Evolutionary conservation across 2,329 filamentous ascomycete species (phyloP), one percentile per base, ranked within the genome.

Genomic region (Fusarium nelsonii): DNA sequence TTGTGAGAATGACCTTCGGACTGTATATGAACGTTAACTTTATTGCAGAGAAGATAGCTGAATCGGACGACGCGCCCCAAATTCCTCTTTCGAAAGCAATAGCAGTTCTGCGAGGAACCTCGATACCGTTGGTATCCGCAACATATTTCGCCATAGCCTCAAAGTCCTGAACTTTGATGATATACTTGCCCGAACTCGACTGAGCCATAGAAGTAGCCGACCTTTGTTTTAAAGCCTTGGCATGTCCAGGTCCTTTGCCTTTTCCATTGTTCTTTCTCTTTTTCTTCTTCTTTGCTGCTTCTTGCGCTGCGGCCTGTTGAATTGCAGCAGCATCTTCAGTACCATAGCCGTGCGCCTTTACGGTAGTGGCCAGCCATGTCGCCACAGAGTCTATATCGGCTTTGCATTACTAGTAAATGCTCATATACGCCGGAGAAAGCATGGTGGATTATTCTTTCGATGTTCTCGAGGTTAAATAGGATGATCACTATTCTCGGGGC

Each of bases 371-470:
- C 0, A 73, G 61, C 68, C 61, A 72, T 40, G 49, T 55, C 15
- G 71, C 70, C 4, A 71, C 58, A 36, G 41, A 41, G 45, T 73
- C 68, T 1, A 65, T 74, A 37, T 73, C 72, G 16, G 51, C 48
- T 55, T 74, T 74, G 48, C 70, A 71, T 16, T 71, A 54, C 7
- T 63, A 44, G 28, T 65, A 73, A 10, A 63, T 58, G 20, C 56
- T 65, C 16, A 34, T 18, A 23, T 49, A 49, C 6, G 30, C 28
- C 4, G 52, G 51, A 1, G 52, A 48, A 48, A 3, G 40, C n/a
- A 49, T 49, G 12, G 1, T 30, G 30, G 7, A 5, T 2, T 15
- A 5, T 1, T 33, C 14, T 18, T 10, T 7, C 1, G 3, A 18
- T n/a, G 6, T 34, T 8, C n/a, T 1, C 20, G 18, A 8, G 8